Base-by-base conservation (phyloP, 2,329 filamentous ascomycete species). In the Leptographium radiaticola region DNA sequence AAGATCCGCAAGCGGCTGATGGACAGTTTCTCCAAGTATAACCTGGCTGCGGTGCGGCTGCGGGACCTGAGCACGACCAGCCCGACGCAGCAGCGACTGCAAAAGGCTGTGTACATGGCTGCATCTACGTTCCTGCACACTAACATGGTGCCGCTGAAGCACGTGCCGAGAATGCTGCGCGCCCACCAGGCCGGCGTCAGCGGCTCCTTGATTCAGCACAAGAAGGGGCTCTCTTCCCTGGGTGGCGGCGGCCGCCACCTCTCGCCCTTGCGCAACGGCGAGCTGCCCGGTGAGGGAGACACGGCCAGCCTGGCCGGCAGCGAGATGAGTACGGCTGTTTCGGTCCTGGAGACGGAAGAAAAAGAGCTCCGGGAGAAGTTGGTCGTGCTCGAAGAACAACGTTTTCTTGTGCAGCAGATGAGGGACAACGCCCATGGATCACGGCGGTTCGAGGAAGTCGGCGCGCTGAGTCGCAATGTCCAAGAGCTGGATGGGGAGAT, bases 1-100 rank as follows among this genome's bases (percentile, higher is more conserved):
- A 94, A 93, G 68, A 86, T 94, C 12, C 84, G 90, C n/a, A 94
- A 89, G 66, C 79, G 89, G 25, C 75, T 96, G 1, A 90, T 89
- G 55, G 90, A 95, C 62, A 86, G 88, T 10, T 95, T 96, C 63
- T 79, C 83, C 12, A 90, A 95, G 62, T 95, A 95, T 65, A 87
- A 94, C 61, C 73, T 80, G 4, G 88, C 89, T 0, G 89, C 89
- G 4, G 83, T 86, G 58, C 80, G 89, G 4, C 81, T 96, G 54
- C 81, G 89, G 34, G 87, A 94, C 62, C 71, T 95, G 49, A 83
- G 83, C 16, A 86, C 86, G 0, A 71, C 81, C 6, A 90, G 80
- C 49, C 75, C 81, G 0, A 82, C 86, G 0, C 89, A 95, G 64
- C 70, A 81, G 55, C 78, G 79, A 47, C 72, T 96, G 5, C 90